phyloP scores from a whole-genome alignment of 1,284 basidiomycete species.

The Boletus semigastroideus region DNA sequence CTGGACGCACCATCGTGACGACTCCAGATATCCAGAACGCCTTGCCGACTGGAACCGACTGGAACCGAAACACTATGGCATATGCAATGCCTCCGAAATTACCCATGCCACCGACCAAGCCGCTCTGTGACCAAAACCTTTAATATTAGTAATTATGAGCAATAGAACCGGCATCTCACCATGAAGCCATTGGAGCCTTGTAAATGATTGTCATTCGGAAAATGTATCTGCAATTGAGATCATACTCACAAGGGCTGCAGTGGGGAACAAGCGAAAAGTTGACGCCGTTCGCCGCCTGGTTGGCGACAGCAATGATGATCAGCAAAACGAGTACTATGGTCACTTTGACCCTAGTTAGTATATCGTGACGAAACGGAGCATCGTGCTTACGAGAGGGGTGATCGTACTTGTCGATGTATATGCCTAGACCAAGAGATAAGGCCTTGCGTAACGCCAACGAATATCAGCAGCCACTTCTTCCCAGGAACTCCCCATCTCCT shows the following conservation, averaged over 20 bases:
- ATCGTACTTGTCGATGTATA: constrained; percentile 42
- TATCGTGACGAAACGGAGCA: neutral
- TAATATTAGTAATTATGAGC: too few species aligned
- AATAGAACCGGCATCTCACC: too few species aligned
- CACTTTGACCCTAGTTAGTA: constrained; percentile 13
- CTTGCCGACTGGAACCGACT: constrained; percentile 26
- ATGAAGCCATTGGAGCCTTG: constrained; percentile 38
- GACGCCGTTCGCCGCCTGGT: constrained; percentile 50
- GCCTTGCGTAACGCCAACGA: constrained; percentile 49
- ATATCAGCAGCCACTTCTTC: constrained; percentile 53
- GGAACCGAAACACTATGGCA: constrained; percentile 49
- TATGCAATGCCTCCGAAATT: neutral
- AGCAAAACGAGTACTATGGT: constrained; percentile 34
- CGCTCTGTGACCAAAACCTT: neutral
- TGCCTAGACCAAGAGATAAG: constrained; percentile 45
- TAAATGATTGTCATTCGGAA: constrained; percentile 9
- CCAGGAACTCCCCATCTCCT: constrained; percentile 43
- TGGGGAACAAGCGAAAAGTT: constrained; percentile 57
- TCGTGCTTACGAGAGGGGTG: constrained; percentile 26
- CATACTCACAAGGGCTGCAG: constrained; percentile 44
- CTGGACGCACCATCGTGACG: constrained; percentile 31
- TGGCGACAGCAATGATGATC: constrained; percentile 15
- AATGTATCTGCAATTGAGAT: neutral
- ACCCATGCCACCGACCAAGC: constrained; percentile 4
- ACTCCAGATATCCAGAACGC: constrained; percentile 48